Percentiles rank a stretch among this genome's conserved stretches.
Evolutionary conservation across 139 green algal species (phyloP).

Genomic region (Coccomyxa sp.): DNA sequence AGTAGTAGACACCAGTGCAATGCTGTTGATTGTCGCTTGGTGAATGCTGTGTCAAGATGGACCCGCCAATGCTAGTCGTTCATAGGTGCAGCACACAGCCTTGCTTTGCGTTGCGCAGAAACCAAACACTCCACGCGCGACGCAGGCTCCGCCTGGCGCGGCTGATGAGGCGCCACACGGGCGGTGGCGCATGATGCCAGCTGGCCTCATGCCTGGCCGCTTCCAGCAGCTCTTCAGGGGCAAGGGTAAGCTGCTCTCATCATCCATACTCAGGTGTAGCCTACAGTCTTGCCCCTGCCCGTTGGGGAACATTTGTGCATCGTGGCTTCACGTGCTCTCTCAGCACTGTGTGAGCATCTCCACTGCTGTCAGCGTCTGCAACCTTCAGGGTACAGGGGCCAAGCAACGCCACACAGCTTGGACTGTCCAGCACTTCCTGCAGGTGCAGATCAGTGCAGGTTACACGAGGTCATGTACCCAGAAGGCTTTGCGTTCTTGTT

Average conservation of each 20-base stretch:
- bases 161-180: not conserved
- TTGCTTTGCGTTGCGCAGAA: not conserved
- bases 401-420: no score
- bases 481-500: no score
- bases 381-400: no score
- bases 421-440: no score
- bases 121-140: not conserved
- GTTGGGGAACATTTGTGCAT: not conserved
- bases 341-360: not conserved
- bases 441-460: no score
- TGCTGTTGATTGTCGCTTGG: no score
- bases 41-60: no score
- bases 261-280: not conserved
- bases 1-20: no score
- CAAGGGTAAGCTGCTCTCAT: not conserved
- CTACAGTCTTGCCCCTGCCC: not conserved
- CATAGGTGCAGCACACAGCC: no score
- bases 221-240: not conserved
- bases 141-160: not conserved
- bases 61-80: no score
- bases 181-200: not conserved
- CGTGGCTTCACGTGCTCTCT: not conserved
- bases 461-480: no score
- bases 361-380: not conserved
- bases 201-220: not conserved